Percentiles rank a stretch among this genome's conserved stretches.
phyloP scores from a whole-genome alignment of 179 eudicot genomes.

The Patellifolia procumbens region DNA sequence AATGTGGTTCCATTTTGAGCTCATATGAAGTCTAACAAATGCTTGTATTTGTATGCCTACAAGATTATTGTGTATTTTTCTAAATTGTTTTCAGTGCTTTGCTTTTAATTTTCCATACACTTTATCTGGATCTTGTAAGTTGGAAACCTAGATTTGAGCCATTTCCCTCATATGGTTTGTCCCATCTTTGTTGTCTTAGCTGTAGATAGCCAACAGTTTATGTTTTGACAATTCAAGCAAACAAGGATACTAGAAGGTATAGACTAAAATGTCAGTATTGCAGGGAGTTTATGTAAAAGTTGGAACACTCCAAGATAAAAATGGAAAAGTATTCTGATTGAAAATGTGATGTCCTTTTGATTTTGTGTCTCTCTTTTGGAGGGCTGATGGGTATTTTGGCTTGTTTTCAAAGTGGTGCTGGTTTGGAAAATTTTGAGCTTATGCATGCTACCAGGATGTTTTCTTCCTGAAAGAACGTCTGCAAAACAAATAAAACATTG shows the following conservation, averaged over 20 bases:
- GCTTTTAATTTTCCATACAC: neutral
- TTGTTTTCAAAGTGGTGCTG: neutral
- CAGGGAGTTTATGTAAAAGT: neutral
- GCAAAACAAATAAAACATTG: neutral
- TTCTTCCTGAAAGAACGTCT: neutral
- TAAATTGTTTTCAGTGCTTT: no score
- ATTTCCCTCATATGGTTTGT: neutral
- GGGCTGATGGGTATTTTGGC: neutral
- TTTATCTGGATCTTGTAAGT: neutral
- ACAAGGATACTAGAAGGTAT: neutral
- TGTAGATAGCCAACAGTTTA: neutral
- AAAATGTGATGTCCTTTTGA: neutral
- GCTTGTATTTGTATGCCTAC: neutral
- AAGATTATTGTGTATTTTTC: neutral
- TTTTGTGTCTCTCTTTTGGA: neutral
- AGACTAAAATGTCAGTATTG: neutral
- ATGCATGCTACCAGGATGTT: slow-evolving; percentile 10
- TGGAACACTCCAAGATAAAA: neutral
- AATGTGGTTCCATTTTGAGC: neutral
- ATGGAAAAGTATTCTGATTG: neutral
- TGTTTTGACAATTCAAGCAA: neutral
- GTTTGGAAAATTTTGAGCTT: neutral
- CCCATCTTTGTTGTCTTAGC: neutral
- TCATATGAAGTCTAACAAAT: neutral
- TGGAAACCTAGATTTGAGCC: neutral